Conservation (phyloP, 257 asterid genomes). For the Striga asiatica region DNA sequence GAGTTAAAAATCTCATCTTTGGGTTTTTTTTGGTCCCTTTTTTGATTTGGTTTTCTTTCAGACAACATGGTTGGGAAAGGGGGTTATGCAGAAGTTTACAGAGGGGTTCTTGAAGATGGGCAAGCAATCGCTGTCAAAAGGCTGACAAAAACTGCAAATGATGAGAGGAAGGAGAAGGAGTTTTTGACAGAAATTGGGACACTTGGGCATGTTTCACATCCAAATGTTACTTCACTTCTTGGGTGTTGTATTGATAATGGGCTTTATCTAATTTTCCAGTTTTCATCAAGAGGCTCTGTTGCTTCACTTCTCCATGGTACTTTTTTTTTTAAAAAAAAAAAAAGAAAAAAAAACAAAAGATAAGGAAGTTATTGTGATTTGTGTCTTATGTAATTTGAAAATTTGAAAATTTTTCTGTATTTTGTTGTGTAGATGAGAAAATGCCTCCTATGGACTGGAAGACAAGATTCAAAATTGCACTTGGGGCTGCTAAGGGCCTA, state of each 20-base stretch:
- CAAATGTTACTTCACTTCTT: conserved; percentile 60
- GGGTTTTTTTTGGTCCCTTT: not conserved
- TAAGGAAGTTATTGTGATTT: not conserved
- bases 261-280: conserved; percentile 80
- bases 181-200: conserved; percentile 85
- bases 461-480: conserved; percentile 76
- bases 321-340: not conserved
- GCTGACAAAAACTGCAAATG: conserved; percentile 49
- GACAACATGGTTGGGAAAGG: conserved; percentile 88
- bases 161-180: conserved; percentile 86
- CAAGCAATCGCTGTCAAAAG: conserved; percentile 77
- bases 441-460: conserved; percentile 60
- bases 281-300: conserved; percentile 83
- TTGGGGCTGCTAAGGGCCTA: conserved; percentile 79
- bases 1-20: not conserved
- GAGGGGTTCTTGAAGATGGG: conserved; percentile 64
- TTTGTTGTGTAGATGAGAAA: conserved; percentile 42
- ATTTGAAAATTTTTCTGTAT: not conserved
- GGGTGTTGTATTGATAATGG: conserved; percentile 92
- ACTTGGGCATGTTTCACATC: conserved; percentile 76
- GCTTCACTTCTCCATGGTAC: conserved; percentile 86
- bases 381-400: too few species aligned
- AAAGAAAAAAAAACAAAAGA: not conserved
- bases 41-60: conserved; percentile 15
- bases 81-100: conserved; percentile 97